Evolutionary conservation across 768 basidiomycete genomes (phyloP).

Genomic region (Podaxis carcinomalis): DNA sequence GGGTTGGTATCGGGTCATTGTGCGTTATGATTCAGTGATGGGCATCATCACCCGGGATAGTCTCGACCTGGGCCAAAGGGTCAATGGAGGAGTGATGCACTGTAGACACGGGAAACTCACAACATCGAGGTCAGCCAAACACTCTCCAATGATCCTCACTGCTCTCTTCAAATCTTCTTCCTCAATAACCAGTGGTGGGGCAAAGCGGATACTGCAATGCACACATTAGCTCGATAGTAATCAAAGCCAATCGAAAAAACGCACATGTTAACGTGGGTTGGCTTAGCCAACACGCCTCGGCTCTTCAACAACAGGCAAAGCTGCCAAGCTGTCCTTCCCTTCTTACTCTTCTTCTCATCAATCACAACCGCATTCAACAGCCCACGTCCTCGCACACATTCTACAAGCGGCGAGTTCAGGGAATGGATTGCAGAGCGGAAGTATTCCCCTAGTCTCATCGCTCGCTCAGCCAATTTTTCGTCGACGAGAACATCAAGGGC

Average conservation of each 20-base stretch:
- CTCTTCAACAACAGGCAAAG: conserved; percentile 90
- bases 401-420: conserved; percentile 67
- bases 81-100: neutral
- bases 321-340: conserved; percentile 91
- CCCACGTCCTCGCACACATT: conserved; percentile 80
- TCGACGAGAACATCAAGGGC: conserved; percentile 88
- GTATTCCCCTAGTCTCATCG: conserved; percentile 69
- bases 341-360: conserved; percentile 72
- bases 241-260: conserved; percentile 25
- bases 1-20: too few relatives aligned
- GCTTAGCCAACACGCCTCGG: conserved; percentile 90
- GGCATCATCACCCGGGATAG: conserved; percentile 17
- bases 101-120: conserved; percentile 29
- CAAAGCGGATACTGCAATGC: conserved; percentile 79
- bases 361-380: conserved; percentile 93
- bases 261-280: conserved; percentile 92
- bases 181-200: conserved; percentile 92
- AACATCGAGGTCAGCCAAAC: conserved; percentile 76
- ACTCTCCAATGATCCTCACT: conserved; percentile 71
- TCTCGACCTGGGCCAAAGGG: conserved; percentile 14
- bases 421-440: conserved; percentile 67
- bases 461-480: conserved; percentile 81
- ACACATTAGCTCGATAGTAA: neutral
- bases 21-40: neutral
- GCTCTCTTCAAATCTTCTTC: conserved; percentile 79